These are phyloP conservation scores for Kockiozyma suomiensis DNA, from an alignment of 805 yeast species.

Conservation along the genomic window DNA sequence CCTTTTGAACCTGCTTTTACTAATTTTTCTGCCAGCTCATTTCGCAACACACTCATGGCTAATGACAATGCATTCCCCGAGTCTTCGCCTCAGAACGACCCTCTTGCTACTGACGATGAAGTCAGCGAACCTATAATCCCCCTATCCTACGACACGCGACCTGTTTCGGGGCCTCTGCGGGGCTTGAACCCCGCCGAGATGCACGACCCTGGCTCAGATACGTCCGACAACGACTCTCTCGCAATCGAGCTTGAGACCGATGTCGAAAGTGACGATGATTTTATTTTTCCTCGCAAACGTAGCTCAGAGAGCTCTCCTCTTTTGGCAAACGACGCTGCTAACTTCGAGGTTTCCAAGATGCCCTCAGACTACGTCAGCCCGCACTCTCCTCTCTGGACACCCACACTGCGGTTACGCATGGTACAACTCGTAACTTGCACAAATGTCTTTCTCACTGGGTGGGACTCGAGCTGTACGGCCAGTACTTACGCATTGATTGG, in stretches of 20 bases:
- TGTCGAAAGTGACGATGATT: slow-evolving; percentile 23
- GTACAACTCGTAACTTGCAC: slow-evolving; percentile 37
- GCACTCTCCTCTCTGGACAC: slow-evolving; percentile 32
- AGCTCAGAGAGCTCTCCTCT: slow-evolving; percentile 20
- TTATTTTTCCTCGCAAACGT: slow-evolving; percentile 17
- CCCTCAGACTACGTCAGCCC: slow-evolving; percentile 32
- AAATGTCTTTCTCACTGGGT: slow-evolving; percentile 51
- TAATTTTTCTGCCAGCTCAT: neutral
- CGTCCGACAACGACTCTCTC: slow-evolving; percentile 32
- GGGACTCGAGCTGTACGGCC: slow-evolving; percentile 54
- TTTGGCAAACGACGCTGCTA: slow-evolving; percentile 4
- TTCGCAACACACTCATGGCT: neutral
- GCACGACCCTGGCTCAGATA: slow-evolving; percentile 28
- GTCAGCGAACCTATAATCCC: slow-evolving; percentile 21
- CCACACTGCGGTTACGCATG: slow-evolving; percentile 33
- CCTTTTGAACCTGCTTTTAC: neutral
- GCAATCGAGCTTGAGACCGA: slow-evolving; percentile 35
- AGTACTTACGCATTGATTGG: slow-evolving; percentile 54
- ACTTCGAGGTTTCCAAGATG: slow-evolving; percentile 12
- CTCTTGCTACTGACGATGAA: slow-evolving; percentile 14
- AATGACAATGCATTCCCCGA: slow-evolving; percentile 4
- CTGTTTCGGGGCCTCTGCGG: neutral
- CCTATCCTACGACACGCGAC: slow-evolving; percentile 22
- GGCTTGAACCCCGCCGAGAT: slow-evolving; percentile 30
- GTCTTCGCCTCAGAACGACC: slow-evolving; percentile 3